Percentiles rank a stretch among this genome's conserved stretches.
Evolutionary conservation across 306 rosid species (phyloP).

Genomic region (Mucuna pruriens): DNA sequence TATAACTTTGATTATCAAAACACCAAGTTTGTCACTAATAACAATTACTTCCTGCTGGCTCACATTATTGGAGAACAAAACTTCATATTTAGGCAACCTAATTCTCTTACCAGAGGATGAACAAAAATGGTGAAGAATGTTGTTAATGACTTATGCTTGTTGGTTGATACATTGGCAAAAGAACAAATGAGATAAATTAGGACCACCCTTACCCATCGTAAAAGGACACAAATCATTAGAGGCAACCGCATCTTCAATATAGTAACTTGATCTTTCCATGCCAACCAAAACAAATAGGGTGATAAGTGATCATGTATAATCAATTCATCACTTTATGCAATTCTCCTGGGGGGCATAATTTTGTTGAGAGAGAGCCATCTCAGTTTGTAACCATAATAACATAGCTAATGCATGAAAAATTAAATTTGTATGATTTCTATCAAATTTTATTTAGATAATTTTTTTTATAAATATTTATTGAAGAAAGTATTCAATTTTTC

Average conservation of each 20-base stretch:
- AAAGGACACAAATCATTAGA: background rate
- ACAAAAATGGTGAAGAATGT: slow-evolving; percentile 4
- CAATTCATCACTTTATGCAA: background rate
- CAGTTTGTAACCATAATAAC: background rate
- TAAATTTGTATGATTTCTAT: background rate
- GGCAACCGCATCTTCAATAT: background rate
- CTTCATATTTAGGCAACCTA: background rate
- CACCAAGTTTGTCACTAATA: background rate
- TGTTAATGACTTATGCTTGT: background rate
- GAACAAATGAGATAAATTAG: no score
- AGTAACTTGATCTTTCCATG: background rate
- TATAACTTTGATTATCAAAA: no score
- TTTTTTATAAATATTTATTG: no score
- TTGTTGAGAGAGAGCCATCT: background rate
- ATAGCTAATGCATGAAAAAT: background rate
- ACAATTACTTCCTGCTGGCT: background rate
- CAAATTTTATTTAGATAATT: no score
- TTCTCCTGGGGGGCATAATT: background rate
- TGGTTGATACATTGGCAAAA: no score
- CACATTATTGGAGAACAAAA: background rate
- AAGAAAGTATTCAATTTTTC: no score
- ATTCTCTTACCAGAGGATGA: background rate
- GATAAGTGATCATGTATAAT: background rate
- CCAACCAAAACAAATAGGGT: background rate
- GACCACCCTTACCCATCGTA: background rate